Conservation (phyloP, 1,284 basidiomycete species). For the Fomes fomentarius region DNA sequence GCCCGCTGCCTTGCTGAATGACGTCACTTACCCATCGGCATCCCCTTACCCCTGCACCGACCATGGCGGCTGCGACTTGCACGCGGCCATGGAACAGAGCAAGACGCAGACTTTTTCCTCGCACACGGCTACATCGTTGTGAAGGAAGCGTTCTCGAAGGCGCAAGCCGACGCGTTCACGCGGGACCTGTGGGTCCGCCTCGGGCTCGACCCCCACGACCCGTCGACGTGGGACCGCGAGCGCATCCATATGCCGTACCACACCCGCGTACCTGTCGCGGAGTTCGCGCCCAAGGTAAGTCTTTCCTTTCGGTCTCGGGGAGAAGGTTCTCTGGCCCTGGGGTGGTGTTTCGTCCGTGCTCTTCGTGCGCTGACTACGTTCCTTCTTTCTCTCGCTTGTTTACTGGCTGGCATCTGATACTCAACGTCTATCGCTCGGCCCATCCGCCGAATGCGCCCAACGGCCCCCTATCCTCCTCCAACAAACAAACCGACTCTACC, state of each 20-base stretch:
- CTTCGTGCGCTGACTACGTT: too few relatives aligned
- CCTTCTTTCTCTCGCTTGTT: too few relatives aligned
- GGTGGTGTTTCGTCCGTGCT: too few relatives aligned
- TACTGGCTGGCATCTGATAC: too few relatives aligned
- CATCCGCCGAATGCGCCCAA: too few relatives aligned
- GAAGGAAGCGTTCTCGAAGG: slow-evolving; percentile 54
- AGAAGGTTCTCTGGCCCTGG: neutral
- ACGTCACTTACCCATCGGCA: too few relatives aligned
- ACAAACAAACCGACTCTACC: neutral
- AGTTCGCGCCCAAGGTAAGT: slow-evolving; percentile 56
- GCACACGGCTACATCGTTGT: slow-evolving; percentile 58
- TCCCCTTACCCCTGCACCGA: neutral
- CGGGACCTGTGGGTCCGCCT: slow-evolving; percentile 55
- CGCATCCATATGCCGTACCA: slow-evolving; percentile 62
- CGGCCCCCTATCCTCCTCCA: neutral
- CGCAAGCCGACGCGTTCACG: slow-evolving; percentile 52
- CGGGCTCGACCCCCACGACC: slow-evolving; percentile 54
- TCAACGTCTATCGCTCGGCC: too few relatives aligned
- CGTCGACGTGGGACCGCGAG: slow-evolving; percentile 55
- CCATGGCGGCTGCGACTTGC: too few relatives aligned
- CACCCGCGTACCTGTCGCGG: slow-evolving; percentile 45
- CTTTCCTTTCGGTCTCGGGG: neutral
- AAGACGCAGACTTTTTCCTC: slow-evolving; percentile 57
- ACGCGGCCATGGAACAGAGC: slow-evolving; percentile 29
- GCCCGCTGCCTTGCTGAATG: too few relatives aligned